phyloP scores from a whole-genome alignment of 495 filamentous ascomycete species.

The Cladorrhinum samala region DNA sequence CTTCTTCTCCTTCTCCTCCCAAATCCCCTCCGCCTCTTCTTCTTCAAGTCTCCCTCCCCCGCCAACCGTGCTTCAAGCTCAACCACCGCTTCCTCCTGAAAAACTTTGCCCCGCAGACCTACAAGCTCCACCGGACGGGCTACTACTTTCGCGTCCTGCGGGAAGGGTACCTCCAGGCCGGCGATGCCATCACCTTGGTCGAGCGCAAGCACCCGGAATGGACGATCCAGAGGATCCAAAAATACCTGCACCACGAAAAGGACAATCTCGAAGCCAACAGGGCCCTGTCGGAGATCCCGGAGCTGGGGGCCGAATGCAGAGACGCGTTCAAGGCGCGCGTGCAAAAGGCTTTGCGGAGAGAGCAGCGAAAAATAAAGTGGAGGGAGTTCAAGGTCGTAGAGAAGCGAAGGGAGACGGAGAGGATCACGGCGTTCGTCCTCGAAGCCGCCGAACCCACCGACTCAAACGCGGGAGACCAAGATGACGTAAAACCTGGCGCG shows the following conservation, averaged over 20 bases:
- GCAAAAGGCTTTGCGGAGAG: conserved; percentile 26
- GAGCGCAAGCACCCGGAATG: conserved; percentile 42
- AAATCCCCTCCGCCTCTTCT: background rate
- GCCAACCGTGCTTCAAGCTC: conserved; percentile 53
- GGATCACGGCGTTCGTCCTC: conserved; percentile 38
- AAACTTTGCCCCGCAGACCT: conserved; percentile 49
- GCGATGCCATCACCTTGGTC: conserved; percentile 40
- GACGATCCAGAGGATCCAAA: conserved; percentile 50
- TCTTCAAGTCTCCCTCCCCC: conserved; percentile 38
- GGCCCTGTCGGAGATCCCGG: conserved; percentile 37
- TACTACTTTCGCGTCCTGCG: conserved; percentile 51
- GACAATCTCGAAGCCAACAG: conserved; percentile 39
- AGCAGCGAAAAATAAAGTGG: conserved; percentile 32
- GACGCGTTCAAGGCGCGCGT: conserved; percentile 36
- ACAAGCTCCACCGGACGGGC: conserved; percentile 45
- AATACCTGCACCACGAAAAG: conserved; percentile 46
- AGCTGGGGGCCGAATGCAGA: conserved; percentile 43
- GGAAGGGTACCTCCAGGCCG: conserved; percentile 41
- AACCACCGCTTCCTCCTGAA: conserved; percentile 51
- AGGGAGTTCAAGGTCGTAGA: conserved; percentile 39
- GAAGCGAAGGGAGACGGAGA: conserved; percentile 33
- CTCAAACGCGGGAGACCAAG: conserved; percentile 13
- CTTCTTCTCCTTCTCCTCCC: background rate
- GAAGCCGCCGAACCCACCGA: conserved; percentile 23
- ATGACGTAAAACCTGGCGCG: conserved; percentile 24